These are phyloP conservation scores for Lanmaoa pseudosensibilis DNA, from an alignment of 768 basidiomycete species.

Conservation along the genomic window DNA sequence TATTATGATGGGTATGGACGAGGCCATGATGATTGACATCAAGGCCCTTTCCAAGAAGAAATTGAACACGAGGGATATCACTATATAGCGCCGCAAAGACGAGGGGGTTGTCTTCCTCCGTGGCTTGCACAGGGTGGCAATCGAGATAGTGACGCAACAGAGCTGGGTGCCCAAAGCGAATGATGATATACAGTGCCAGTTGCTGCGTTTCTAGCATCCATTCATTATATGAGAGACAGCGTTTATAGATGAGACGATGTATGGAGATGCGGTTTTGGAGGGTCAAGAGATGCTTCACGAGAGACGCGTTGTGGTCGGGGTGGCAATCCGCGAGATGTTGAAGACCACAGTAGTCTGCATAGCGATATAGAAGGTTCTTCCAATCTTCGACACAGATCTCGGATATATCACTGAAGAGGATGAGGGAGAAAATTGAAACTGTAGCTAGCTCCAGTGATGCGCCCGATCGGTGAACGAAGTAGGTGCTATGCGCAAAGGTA, in stretches of 20 bases:
- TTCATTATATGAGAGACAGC: not conserved
- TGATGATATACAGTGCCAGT: not conserved
- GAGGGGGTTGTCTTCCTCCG: not conserved
- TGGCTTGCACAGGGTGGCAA: not conserved
- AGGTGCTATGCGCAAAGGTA: not conserved
- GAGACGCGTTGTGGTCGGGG: not conserved
- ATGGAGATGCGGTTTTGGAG: not conserved
- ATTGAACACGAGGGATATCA: not conserved
- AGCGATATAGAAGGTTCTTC: not conserved
- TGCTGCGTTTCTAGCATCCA: not conserved
- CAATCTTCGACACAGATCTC: not conserved
- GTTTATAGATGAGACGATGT: not conserved
- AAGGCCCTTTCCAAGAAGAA: not conserved
- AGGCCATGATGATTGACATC: not conserved
- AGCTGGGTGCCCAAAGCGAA: not conserved
- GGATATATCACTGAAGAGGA: not conserved
- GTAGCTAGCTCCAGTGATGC: not conserved
- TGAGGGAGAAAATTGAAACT: not conserved
- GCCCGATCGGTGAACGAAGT: not conserved
- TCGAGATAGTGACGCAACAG: not conserved
- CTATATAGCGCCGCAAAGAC: not conserved
- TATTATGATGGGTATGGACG: rapidly evolving
- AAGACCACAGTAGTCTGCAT: not conserved
- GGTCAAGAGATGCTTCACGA: not conserved
- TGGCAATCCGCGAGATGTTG: not conserved